Conservation (phyloP, 164 flowering plant species). For the Umbellularia californica region DNA sequence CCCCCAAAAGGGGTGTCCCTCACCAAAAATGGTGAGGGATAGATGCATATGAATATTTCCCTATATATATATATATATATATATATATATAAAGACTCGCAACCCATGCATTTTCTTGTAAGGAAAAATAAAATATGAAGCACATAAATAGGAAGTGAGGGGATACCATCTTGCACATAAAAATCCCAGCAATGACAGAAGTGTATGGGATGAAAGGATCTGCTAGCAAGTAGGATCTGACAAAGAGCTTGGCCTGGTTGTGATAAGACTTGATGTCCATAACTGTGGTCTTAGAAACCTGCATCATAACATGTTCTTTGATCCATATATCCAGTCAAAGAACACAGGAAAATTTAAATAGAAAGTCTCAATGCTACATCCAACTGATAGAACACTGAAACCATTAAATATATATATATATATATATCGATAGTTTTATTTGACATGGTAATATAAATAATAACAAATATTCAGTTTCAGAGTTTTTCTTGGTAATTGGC, state of each 20-base stretch:
- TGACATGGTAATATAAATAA: no score
- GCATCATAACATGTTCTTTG: constrained; percentile 25
- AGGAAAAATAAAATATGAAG: neutral
- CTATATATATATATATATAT: neutral
- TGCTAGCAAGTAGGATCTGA: constrained; percentile 61
- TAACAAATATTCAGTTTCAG: no score
- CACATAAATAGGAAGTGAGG: constrained; percentile 2
- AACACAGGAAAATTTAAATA: neutral
- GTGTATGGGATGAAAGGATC: constrained; percentile 77
- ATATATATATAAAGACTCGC: no score
- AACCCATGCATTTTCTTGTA: neutral
- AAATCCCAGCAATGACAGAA: constrained; percentile 65
- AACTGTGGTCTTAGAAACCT: constrained; percentile 30
- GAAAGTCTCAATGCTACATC: neutral
- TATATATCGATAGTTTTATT: no score
- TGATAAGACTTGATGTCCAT: constrained; percentile 60
- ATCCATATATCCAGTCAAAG: constrained; percentile 14
- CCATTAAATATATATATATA: no score
- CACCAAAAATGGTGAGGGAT: no score
- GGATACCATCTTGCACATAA: constrained; percentile 78
- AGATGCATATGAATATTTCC: no score
- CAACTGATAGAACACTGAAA: neutral
- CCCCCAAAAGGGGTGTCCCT: no score
- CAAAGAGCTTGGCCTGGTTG: constrained; percentile 56
- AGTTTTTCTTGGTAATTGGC: no score